Evolutionary conservation across 139 green algal genomes (phyloP), one percentile per base, ranked within the genome.

Genomic region (Chlorella sp.): DNA sequence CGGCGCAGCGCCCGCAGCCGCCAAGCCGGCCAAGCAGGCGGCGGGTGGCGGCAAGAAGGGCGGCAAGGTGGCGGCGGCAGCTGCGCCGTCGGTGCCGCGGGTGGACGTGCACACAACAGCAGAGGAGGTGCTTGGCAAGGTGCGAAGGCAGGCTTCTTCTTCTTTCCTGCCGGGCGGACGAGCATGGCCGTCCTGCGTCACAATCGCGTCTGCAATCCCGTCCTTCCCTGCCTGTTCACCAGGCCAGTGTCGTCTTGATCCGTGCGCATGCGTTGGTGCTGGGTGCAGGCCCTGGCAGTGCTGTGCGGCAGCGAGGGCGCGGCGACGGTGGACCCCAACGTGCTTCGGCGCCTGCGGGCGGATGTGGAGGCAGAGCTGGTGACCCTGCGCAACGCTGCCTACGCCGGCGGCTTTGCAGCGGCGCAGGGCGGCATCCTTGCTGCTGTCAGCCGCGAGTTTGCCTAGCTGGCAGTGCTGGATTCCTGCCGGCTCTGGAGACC

Each of bases 361-460:
- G 89, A 93, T 36, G 41, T 94, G 25, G 80, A 85, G 50, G 86
- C 88, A 74, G 62, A 89, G 66, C 78, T 94, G 40, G 91, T 79
- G 31, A 63, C 68, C 6, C 80, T 94, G 41, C 87, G 87, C n/a
- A 94, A 94, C 45, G 77, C 79, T 17, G 88, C 89, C 9, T 93
- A 88, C 60, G 77, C 88, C 21, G 55, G 51, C 14, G 89, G 89
- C 5, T 93, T 92, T 33, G 48, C 46, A 33, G 88, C 89, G 8
- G 86, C 84, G 19, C 89, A 92, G 58, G 81, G 76, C 14, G 87
- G 88, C 63, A 64, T 91, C 17, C 77, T 89, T 4, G 83, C 71
- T 81, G 66, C 12, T 38, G n/a, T 77, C 41, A 48, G 33, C 25
- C 42, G 43, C 41, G n/a, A 60, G 51, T 64, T 42, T 69, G 56